These are phyloP conservation scores for Tardiomyces digboiensis DNA, from an alignment of 1,139 yeast species.

Conservation along the genomic window DNA sequence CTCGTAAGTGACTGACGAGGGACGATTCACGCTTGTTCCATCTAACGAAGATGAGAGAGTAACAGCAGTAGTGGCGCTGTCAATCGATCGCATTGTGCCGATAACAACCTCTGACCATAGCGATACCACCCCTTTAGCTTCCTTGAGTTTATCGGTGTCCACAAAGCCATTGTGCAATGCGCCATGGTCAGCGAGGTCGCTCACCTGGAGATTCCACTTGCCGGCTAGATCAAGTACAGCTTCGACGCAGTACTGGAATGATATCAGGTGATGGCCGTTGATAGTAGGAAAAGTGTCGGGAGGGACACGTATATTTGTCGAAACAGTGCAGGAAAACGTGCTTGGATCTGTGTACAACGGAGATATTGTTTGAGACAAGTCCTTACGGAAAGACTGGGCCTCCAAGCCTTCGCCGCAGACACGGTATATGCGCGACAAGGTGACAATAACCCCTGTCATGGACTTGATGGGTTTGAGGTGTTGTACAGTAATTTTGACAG, in stretches of 20 bases:
- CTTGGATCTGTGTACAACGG: constrained; percentile 75
- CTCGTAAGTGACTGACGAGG: background rate
- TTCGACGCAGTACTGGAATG: constrained; percentile 81
- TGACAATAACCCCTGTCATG: constrained; percentile 68
- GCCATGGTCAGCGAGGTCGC: constrained; percentile 26
- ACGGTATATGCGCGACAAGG: constrained; percentile 73
- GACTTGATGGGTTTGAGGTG: constrained; percentile 68
- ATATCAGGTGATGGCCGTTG: constrained; percentile 58
- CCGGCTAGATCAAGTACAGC: constrained; percentile 63
- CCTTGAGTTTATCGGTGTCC: constrained; percentile 68
- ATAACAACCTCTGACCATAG: constrained; percentile 69
- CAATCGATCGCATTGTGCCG: constrained; percentile 55
- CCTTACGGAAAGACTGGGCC: constrained; percentile 75
- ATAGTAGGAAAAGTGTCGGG: constrained; percentile 84
- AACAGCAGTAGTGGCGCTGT: no score
- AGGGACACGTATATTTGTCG: constrained; percentile 63
- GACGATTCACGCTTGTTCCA: no score
- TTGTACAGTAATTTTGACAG: constrained; percentile 53
- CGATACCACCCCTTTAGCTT: constrained; percentile 68
- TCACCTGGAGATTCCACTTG: constrained; percentile 33
- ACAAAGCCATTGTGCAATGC: constrained; percentile 35
- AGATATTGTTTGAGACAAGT: constrained; percentile 63
- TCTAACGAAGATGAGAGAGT: no score
- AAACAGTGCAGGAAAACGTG: constrained; percentile 47
- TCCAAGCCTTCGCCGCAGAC: constrained; percentile 45